Base-by-base conservation (phyloP, 345 rosid genomes). In the Eucalyptus marginata region DNA sequence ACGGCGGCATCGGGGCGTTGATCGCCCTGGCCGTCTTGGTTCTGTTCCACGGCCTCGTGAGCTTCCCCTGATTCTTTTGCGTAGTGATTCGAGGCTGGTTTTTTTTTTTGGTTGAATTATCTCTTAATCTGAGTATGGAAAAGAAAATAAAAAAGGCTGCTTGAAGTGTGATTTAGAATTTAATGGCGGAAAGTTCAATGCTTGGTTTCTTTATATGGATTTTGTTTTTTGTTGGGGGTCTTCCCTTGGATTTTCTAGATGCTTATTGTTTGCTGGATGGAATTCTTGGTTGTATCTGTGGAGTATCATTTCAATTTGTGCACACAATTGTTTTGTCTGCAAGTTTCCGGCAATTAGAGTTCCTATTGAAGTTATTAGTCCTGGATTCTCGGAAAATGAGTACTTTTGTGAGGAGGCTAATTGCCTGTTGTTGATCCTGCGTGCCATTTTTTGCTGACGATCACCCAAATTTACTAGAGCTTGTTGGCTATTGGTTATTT, bases 41-140 rank as follows among this genome's bases (percentile, higher is more conserved):
- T 96, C 92, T 95, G 86, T 97, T 98, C 90, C 99, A 98, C 91
- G 92, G 88, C 80, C 89, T 97, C 95, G 99, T 96, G 93, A 93
- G 27, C 52, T 20, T 24, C 54, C 54, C 71, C 49, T 33, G 56
- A 33, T 15, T 24, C 22, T 40, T 50, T 68, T 7, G 10, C 47
- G 68, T 86, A 20, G 18, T 49, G 47, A 16, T 88, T 7, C 83
- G 81, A 36, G 44, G 17, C 11, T 44, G 79, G 79, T 87, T 71
- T 85, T 50, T 15, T 50, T 49, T 51, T 51, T 16, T 18, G 5
- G 4, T 24, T 29, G 40, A 80, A 58, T 80, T 68, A 66, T 14
- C 64, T 86, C 15, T 20, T 76, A 6, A 40, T 36, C 27, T 76
- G 47, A 40, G 24, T 5, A 44, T 76, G 25, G 27, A 10, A 36